These are phyloP conservation scores for Oryza glaberrima DNA, from an alignment of 176 grass and related monocot genomes.

Conservation along the genomic window DNA sequence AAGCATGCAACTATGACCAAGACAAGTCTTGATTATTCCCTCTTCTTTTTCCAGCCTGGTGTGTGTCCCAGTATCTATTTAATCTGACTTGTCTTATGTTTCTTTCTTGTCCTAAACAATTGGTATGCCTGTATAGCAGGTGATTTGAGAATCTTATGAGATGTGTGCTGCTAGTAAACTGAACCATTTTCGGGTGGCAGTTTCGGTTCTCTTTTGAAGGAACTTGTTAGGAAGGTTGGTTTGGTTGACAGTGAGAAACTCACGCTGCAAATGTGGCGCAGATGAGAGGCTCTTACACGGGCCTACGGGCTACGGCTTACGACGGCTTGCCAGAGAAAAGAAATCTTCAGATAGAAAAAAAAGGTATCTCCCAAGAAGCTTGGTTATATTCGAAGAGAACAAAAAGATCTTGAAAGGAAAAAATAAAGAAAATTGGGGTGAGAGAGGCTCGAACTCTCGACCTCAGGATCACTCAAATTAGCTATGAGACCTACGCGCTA, in stretches of 20 bases:
- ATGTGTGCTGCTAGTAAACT: too few relatives aligned
- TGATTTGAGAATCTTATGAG: background rate
- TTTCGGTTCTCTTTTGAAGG: background rate
- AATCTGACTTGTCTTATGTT: background rate
- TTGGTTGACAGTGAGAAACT: background rate
- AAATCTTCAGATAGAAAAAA: too few relatives aligned
- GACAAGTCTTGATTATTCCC: conserved; percentile 6
- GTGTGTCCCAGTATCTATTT: background rate
- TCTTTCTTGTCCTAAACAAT: background rate
- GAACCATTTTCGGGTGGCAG: background rate
- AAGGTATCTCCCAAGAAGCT: too few relatives aligned
- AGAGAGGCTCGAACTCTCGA: conserved; percentile 99
- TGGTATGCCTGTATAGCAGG: background rate
- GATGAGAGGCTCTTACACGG: background rate
- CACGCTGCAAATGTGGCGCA: background rate
- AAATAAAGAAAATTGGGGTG: conserved; percentile 50
- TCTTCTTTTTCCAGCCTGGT: conserved; percentile 3
- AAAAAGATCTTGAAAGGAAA: too few relatives aligned
- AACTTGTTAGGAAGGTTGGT: background rate
- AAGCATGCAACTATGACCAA: background rate
- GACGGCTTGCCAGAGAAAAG: too few relatives aligned
- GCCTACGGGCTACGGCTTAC: background rate
- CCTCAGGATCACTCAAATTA: conserved; percentile 76
- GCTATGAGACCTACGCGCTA: conserved; percentile 78
- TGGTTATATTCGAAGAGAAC: too few relatives aligned